Evolutionary conservation across 177 flowering plant genomes (phyloP), one percentile per base, ranked within the genome.

Genomic region (Vitis hybrid): DNA sequence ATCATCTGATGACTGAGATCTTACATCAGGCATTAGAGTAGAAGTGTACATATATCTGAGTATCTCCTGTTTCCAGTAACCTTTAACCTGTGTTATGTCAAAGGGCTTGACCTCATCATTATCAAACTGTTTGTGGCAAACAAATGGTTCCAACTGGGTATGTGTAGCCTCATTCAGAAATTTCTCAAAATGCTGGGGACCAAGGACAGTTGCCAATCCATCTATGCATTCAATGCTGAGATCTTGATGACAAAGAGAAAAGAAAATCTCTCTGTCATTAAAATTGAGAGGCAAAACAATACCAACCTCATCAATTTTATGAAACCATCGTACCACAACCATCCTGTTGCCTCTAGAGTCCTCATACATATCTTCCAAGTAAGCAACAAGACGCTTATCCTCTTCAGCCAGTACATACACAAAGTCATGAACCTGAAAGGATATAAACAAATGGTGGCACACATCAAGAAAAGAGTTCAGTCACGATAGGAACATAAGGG

Each of bases 241-340:
- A 90, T 87, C 90, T 91, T 94, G 98, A 84, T 86, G 92, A 85
- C 89, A 91, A 82, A 82, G 94, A 89, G 98, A 88, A 84, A 83
- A 92, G 89, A 89, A 92, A 87, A 94, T 81, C 90, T 94, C 98
- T 84, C 92, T 86, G 88, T 86, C 93, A 87, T 82, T 85, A 84
- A 73, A 81, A 65, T 79, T 73, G 78, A 69, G 85, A 84, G 93
- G 91, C 81, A 87, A 85, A 89, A 74, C 81, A 81, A 79, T 72
- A 84, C 87, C 92, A 86, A 92, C 90, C 90, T 94, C 98, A 78
- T 94, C 96, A 83, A 83, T 83, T 83, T 86, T 91, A 89, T 94
- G 96, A 91, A 90, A 92, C 98, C 98, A 94, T 61, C 89, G 96
- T 83, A 94, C 94, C 85, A 82, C 82, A 74, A 86, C 97, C 94